These are phyloP conservation scores for Amanita thiersii DNA, from an alignment of 768 basidiomycete genomes.

Conservation along the genomic window DNA sequence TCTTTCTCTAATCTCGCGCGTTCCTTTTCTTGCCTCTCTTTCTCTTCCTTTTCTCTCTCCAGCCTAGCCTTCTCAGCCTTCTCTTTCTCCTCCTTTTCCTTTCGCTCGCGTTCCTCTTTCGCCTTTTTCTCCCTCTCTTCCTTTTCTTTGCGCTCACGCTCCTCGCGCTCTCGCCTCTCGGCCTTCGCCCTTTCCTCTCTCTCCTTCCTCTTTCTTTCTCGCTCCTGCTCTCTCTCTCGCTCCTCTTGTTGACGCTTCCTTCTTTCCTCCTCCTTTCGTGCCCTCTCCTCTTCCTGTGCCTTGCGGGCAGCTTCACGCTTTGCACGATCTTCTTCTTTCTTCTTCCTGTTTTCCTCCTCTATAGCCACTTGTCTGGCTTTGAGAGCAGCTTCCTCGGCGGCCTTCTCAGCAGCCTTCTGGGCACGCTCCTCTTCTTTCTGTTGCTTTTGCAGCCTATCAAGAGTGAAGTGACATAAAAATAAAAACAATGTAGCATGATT, in stretches of 20 bases:
- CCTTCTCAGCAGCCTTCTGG: conserved; percentile 73
- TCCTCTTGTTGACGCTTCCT: conserved; percentile 73
- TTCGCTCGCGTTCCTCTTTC: conserved; percentile 45
- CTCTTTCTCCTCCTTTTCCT: conserved; percentile 35
- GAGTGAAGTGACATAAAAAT: conserved; percentile 8
- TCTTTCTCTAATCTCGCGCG: conserved; percentile 23
- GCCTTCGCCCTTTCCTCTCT: conserved; percentile 64
- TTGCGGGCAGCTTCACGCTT: conserved; percentile 71
- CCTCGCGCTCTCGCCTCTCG: conserved; percentile 69
- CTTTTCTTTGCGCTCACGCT: conserved; percentile 60
- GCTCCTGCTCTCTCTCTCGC: conserved; percentile 71
- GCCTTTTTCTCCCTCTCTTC: conserved; percentile 59
- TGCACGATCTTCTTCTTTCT: conserved; percentile 80
- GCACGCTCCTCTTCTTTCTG: conserved; percentile 91
- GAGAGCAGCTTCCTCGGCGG: conserved; percentile 73
- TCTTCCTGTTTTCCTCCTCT: conserved; percentile 77
- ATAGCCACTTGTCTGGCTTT: conserved; percentile 70
- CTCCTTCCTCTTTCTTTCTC: conserved; percentile 66
- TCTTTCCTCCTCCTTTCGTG: conserved; percentile 76
- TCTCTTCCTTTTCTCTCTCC: conserved; percentile 23
- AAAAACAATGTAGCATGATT: conserved; percentile 13
- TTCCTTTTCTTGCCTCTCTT: conserved; percentile 19
- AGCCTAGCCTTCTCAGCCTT: conserved; percentile 31
- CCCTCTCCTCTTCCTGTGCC: conserved; percentile 75
- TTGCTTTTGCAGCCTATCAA: conserved; percentile 74